phyloP scores from a whole-genome alignment of 164 flowering plant genomes.

The Magnolia officinalis region DNA sequence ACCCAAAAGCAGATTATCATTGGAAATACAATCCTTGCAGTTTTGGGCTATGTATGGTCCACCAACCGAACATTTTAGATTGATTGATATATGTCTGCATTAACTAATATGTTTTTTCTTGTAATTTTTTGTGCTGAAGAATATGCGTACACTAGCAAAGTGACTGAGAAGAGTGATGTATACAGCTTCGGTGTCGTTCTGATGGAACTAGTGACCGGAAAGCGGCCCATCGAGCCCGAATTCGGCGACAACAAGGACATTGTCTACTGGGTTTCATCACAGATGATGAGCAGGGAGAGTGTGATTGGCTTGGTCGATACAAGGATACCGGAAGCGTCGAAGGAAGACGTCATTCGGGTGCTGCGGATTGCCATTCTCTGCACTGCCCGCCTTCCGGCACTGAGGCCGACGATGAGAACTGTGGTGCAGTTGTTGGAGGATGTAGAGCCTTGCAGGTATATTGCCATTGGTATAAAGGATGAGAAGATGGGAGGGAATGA shows the following conservation, averaged over 20 bases:
- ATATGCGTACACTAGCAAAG: conserved; percentile 56
- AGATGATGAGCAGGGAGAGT: conserved; percentile 27
- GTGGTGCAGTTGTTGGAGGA: conserved; percentile 79
- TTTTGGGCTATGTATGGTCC: neutral
- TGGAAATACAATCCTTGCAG: neutral
- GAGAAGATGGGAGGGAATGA: neutral
- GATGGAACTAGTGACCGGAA: conserved; percentile 73
- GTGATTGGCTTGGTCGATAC: conserved; percentile 39
- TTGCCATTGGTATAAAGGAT: conserved; percentile 24
- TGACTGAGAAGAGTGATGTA: conserved; percentile 67
- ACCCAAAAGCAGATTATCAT: too few relatives aligned
- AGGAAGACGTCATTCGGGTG: conserved; percentile 57
- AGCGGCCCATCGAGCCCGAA: conserved; percentile 51
- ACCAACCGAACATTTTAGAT: neutral
- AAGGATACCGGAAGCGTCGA: conserved; percentile 30
- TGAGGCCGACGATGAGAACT: conserved; percentile 73
- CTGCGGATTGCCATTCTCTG: conserved; percentile 49
- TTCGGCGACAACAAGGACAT: conserved; percentile 65
- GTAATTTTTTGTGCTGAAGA: conserved; percentile 32
- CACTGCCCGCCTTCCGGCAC: conserved; percentile 49
- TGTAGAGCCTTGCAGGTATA: conserved; percentile 27
- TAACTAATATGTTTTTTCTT: neutral
- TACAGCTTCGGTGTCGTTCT: conserved; percentile 80
- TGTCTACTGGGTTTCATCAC: conserved; percentile 46
- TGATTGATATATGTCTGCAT: neutral